Evolutionary conservation across 495 filamentous ascomycete species (phyloP).

Genomic region (Geoglossum glabrum): DNA sequence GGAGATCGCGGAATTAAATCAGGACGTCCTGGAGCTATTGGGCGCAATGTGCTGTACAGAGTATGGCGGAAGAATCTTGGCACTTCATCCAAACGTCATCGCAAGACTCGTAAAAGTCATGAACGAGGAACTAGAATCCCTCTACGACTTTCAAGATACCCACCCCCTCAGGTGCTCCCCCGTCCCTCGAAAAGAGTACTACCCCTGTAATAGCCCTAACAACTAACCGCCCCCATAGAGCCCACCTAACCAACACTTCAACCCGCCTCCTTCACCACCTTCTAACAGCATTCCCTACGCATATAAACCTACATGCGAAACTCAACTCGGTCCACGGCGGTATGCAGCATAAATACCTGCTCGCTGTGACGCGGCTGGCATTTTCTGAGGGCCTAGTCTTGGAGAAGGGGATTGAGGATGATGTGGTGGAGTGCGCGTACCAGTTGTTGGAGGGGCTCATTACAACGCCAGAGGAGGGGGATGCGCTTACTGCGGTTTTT

Average conservation of each 20-base stretch:
- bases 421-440: constrained; percentile 44
- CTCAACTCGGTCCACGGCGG: constrained; percentile 35
- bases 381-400: constrained; percentile 42
- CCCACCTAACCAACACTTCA: constrained; percentile 33
- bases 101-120: constrained; percentile 40
- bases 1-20: constrained; percentile 34
- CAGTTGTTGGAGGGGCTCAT: constrained; percentile 41
- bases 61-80: constrained; percentile 32
- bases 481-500: constrained; percentile 39
- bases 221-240: too few relatives aligned
- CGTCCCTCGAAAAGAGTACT: too few relatives aligned
- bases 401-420: constrained; percentile 45
- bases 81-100: constrained; percentile 31
- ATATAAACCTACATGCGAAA: constrained; percentile 34
- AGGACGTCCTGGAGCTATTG: constrained; percentile 36
- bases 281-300: constrained; percentile 25
- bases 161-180: constrained; percentile 10
- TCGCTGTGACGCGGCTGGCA: constrained; percentile 43
- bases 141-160: constrained; percentile 30
- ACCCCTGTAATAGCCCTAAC: too few relatives aligned
- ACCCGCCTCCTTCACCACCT: constrained; percentile 43
- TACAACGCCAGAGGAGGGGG: constrained; percentile 50
- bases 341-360: constrained; percentile 38
- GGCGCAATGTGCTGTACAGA: constrained; percentile 25
- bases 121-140: constrained; percentile 38